Evolutionary conservation across 768 basidiomycete genomes (phyloP).

Genomic region (Coprinopsis sp.): DNA sequence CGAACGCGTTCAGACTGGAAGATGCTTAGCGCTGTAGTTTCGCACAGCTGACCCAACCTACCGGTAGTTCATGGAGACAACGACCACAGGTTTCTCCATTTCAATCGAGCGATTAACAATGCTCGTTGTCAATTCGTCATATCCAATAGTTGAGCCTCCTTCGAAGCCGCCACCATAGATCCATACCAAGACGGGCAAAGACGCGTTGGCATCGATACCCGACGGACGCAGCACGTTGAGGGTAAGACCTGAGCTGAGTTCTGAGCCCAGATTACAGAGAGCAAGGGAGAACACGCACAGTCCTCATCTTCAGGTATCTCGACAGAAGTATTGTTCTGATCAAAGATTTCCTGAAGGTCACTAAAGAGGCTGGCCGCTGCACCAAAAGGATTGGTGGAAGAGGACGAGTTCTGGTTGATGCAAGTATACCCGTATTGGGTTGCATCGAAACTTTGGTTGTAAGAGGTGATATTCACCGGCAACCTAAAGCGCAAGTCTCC

Average conservation of each 20-base stretch:
- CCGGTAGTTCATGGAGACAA: conserved; percentile 52
- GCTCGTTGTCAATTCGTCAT: conserved; percentile 25
- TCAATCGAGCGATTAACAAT: conserved; percentile 43
- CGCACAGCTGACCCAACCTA: conserved; percentile 5
- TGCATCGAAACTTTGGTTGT: conserved; percentile 13
- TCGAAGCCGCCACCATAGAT: conserved; percentile 37
- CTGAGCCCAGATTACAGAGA: not conserved
- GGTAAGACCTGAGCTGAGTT: conserved; percentile 30
- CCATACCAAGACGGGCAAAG: conserved; percentile 50
- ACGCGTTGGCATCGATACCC: conserved; percentile 26
- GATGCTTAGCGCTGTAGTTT: not conserved
- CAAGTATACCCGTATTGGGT: conserved; percentile 12
- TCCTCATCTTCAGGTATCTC: conserved; percentile 19
- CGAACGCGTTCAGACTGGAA: conserved; percentile 22
- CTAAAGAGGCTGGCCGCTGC: not conserved
- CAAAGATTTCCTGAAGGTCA: no score
- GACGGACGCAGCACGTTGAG: conserved; percentile 43
- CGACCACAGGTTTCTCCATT: conserved; percentile 42
- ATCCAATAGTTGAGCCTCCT: conserved; percentile 24
- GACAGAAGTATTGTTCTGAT: no score
- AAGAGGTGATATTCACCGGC: conserved; percentile 9
- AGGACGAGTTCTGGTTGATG: conserved; percentile 12
- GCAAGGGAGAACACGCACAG: conserved; percentile 13
- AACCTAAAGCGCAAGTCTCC: conserved; percentile 12
- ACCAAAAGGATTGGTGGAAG: not conserved